Evolutionary conservation across 2,329 filamentous ascomycete genomes (phyloP), one percentile per base, ranked within the genome.

Genomic region (Aspergillus nomiae): DNA sequence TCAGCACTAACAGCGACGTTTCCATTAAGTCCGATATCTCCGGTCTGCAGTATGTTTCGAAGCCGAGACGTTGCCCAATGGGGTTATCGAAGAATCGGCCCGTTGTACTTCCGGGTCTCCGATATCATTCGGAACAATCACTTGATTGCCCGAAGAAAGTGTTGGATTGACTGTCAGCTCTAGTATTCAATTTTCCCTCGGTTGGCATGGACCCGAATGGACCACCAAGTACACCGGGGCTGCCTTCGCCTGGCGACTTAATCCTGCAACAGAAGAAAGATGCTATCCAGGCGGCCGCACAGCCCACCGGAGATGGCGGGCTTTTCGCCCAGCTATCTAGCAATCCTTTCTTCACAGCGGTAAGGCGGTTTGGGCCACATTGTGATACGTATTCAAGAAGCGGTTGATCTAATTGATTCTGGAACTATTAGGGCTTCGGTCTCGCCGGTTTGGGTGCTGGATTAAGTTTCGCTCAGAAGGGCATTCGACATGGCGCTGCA

Each of bases 371-470:
- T 26, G 59, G n/a, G 55, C 30, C 63, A 19, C 12, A 36, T 46
- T 43, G 19, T 26, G 2, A 21, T 59, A 8, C 24, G 36, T n/a
- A 12, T 7, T 26, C 32, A 26, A 36, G 7, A 32, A 57, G 19
- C 41, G 7, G 12, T 16, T 16, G 19, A 6, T 48, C 21, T 43
- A 46, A 58, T 30, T 26, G 26, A 14, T 58, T 14, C 55, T 55
- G 51, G 11, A 62, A 19, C 32, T 4, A 30, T 1, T 74, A 87
- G 81, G 94, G 95, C 70, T 92, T 98, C 71, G 95, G 95, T 70
- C 90, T 99, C 59, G 95, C 94, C 64, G 92, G 91, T 34, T 85
- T 99, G 58, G 95, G 93, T 66, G 92, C 93, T 38, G 90, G 87
- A 46, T 86, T 93, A 36, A 90, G 92, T 14, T 87, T 96, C 70